These are phyloP conservation scores for Thraustotheca clavata DNA, from an alignment of 352 stramenopile genomes.

Conservation along the genomic window DNA sequence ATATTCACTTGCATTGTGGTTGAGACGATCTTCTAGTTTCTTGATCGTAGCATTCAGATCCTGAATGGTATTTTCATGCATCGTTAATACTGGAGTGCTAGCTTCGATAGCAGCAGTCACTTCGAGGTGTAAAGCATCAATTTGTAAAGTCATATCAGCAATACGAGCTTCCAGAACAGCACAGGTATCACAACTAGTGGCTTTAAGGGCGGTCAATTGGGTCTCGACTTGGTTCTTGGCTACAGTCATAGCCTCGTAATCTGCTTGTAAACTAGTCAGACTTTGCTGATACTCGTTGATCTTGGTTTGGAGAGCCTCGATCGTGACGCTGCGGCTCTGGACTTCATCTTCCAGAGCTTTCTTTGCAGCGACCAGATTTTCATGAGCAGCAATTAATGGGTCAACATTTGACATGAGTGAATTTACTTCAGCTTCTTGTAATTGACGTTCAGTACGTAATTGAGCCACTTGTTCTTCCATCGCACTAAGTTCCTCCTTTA, in stretches of 20 bases:
- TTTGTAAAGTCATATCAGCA: background rate
- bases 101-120: background rate
- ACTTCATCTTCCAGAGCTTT: background rate
- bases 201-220: slow-evolving; percentile 1
- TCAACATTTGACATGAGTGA: background rate
- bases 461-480: slow-evolving; percentile 5
- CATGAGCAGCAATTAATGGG: slow-evolving; percentile 7
- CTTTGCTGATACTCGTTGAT: slow-evolving; percentile 4
- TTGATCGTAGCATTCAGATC: slow-evolving; percentile 3
- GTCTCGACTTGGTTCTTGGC: background rate
- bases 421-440: slow-evolving; percentile 16
- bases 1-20: slow-evolving; percentile 14
- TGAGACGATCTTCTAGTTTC: background rate
- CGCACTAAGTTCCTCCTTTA: background rate
- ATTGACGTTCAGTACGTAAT: background rate
- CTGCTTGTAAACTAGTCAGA: background rate
- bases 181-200: background rate
- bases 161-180: background rate
- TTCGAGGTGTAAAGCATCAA: background rate
- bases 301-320: background rate
- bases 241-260: slow-evolving; percentile 5
- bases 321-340: background rate
- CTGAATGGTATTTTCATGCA: background rate
- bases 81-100: background rate
- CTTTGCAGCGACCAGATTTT: slow-evolving; percentile 1